These are phyloP conservation scores for Pleurotus djamor DNA, from an alignment of 768 basidiomycete genomes.

Conservation along the genomic window DNA sequence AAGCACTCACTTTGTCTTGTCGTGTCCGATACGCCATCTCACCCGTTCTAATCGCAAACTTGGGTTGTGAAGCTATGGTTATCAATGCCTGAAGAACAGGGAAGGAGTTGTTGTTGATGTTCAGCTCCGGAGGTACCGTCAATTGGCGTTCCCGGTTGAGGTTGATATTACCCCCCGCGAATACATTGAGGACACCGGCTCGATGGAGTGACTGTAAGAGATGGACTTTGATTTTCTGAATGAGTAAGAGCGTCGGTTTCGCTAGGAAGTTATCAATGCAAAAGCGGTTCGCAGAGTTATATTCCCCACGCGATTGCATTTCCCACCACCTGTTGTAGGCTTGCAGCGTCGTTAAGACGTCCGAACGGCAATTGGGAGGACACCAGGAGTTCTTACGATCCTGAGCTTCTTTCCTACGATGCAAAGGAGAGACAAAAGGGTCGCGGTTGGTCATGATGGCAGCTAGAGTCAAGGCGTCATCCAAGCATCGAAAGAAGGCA, in stretches of 20 bases:
- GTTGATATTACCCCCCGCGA: slow-evolving; percentile 57
- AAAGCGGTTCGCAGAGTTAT: slow-evolving; percentile 68
- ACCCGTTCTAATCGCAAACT: slow-evolving; percentile 79
- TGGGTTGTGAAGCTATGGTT: slow-evolving; percentile 83
- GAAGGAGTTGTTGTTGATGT: slow-evolving; percentile 67
- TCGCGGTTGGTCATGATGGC: slow-evolving; percentile 89
- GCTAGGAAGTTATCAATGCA: slow-evolving; percentile 85
- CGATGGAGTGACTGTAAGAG: slow-evolving; percentile 74
- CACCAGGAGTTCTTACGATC: slow-evolving; percentile 78
- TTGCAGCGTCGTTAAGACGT: slow-evolving; percentile 72
- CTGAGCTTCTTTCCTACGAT: slow-evolving; percentile 68
- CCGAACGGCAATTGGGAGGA: slow-evolving; percentile 78
- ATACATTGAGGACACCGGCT: slow-evolving; percentile 80
- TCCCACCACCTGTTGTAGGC: slow-evolving; percentile 85
- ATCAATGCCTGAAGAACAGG: slow-evolving; percentile 84
- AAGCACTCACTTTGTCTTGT: slow-evolving; percentile 70
- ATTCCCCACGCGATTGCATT: slow-evolving; percentile 66
- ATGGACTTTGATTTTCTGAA: slow-evolving; percentile 79
- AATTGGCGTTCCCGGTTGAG: slow-evolving; percentile 23
- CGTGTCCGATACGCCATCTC: slow-evolving; percentile 70
- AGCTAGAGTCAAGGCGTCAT: slow-evolving; percentile 86
- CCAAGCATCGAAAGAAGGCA: slow-evolving; percentile 90
- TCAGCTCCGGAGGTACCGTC: slow-evolving; percentile 63
- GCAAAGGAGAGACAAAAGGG: slow-evolving; percentile 84
- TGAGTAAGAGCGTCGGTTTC: slow-evolving; percentile 78